Evolutionary conservation across 225 moss, liverwort and hornwort species (phyloP).

Genomic region (Pseudisothecium myosuroides): DNA sequence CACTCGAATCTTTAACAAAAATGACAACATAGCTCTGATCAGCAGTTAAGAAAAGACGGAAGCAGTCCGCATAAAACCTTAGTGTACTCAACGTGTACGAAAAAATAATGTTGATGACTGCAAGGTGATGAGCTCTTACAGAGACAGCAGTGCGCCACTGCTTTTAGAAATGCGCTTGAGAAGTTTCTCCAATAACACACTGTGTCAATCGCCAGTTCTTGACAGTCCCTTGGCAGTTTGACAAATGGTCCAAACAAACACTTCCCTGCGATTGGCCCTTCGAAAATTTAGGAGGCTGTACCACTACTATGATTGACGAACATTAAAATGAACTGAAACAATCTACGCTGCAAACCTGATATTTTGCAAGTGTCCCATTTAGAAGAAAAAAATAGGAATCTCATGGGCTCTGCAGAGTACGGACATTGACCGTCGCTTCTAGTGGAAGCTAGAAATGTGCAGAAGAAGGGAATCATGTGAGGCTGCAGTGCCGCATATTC

Average conservation of each 20-base stretch:
- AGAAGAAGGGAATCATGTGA: slow-evolving; percentile 90
- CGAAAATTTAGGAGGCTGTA: not conserved
- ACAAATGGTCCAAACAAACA: slow-evolving; percentile 78
- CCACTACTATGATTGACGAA: not conserved
- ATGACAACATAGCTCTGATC: not conserved
- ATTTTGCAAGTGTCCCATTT: not conserved
- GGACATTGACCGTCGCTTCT: slow-evolving; percentile 23
- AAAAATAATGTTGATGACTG: not conserved
- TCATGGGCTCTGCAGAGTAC: not conserved
- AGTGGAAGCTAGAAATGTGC: slow-evolving; percentile 50
- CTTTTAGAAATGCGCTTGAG: slow-evolving; percentile 65
- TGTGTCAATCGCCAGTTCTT: slow-evolving; percentile 65
- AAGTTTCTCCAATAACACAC: slow-evolving; percentile 61
- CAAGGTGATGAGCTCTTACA: slow-evolving; percentile 38
- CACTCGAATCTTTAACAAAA: not conserved
- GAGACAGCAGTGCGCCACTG: slow-evolving; percentile 68
- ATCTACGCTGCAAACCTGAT: not conserved
- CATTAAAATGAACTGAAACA: not conserved
- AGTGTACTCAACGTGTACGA: not conserved
- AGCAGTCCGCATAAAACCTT: not conserved
- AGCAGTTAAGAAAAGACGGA: not conserved
- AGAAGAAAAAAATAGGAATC: not conserved
- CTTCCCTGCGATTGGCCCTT: slow-evolving; percentile 39
- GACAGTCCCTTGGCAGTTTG: slow-evolving; percentile 65
- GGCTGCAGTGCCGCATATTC: slow-evolving; percentile 70